Base-by-base conservation (phyloP, 2,329 filamentous ascomycete genomes). In the Pseudonectria buxi region DNA sequence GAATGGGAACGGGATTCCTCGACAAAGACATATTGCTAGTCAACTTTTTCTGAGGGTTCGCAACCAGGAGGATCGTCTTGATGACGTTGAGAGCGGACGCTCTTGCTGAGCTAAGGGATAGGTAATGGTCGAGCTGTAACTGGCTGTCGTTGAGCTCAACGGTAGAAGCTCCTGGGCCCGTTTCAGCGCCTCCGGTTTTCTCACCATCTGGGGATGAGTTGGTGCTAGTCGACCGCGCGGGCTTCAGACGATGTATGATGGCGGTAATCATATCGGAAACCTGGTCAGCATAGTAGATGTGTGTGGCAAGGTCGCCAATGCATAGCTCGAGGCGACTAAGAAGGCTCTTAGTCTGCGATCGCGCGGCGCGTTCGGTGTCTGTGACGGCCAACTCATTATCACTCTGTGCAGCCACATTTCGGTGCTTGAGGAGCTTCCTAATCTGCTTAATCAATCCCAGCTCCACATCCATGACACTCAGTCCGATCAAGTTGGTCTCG, bases 241-340 rank as follows among this genome's bases (percentile, higher is more conserved):
- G 86, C 59, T 85, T 92, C 22, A 96, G 70, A 14, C 87, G 81
- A 22, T 76, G 66, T 12, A 96, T 65, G 29, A 96, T 81, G 1
- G 86, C 79, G 14, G 80, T 75, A 33, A 95, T 79, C 87, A 96
- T 95, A 60, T 98, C 92, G 2, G 85, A 81, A 36, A 96, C 86
- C 60, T 98, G 92, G 50, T 96, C 90, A 2, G 86, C 86, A 57
- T 98, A 98, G 66, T 98, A 98, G 24, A 95, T 81, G 55, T 98
- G 92, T 1, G 86, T 95, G 3, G 89, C 88, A 18, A 98, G 68
- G 56, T 89, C 79, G n/a, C 87, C 87, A 42, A 95, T 88, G 61
- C 86, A 94, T 47, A 76, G 72, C 56, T 92, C 82, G 12, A 96
- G 72, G 24, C 81, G 76, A 24, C 68, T 61, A 18, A 95, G 65